phyloP scores from a whole-genome alignment of 306 rosid genomes.

The Oxytropis ochrocephala region DNA sequence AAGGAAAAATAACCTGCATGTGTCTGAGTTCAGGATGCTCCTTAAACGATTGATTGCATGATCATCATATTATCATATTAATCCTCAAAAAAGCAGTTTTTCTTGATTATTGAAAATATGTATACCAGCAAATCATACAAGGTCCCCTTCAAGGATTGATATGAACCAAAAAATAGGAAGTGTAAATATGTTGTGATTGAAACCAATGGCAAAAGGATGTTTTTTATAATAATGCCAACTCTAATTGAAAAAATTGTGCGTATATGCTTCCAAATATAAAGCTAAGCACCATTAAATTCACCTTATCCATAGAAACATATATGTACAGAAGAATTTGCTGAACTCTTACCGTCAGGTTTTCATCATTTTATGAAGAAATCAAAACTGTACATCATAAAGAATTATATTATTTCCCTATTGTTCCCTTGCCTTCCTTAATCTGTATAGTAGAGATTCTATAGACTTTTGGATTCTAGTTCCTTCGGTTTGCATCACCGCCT shows the following conservation, averaged over 20 bases:
- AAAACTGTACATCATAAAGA: constrained; percentile 22
- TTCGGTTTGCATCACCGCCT: constrained; percentile 38
- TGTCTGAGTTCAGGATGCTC: background rate
- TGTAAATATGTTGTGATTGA: background rate
- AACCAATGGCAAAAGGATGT: background rate
- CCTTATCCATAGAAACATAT: background rate
- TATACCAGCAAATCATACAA: background rate
- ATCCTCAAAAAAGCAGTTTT: background rate
- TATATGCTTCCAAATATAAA: background rate
- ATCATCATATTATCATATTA: background rate
- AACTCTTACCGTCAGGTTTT: constrained; percentile 14
- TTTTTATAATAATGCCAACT: background rate
- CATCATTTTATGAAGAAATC: constrained; percentile 7
- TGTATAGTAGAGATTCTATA: constrained; percentile 44
- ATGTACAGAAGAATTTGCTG: constrained; percentile 32
- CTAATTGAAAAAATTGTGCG: background rate
- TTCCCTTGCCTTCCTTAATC: constrained; percentile 46
- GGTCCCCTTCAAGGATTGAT: background rate
- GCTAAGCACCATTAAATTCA: background rate
- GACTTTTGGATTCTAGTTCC: constrained; percentile 54
- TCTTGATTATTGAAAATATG: background rate
- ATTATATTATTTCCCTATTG: constrained; percentile 27
- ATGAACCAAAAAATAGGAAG: background rate
- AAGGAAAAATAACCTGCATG: background rate
- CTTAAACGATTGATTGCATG: background rate